Evolutionary conservation across 202 grass and related monocot genomes (phyloP).

Genomic region (Carex arenaria): DNA sequence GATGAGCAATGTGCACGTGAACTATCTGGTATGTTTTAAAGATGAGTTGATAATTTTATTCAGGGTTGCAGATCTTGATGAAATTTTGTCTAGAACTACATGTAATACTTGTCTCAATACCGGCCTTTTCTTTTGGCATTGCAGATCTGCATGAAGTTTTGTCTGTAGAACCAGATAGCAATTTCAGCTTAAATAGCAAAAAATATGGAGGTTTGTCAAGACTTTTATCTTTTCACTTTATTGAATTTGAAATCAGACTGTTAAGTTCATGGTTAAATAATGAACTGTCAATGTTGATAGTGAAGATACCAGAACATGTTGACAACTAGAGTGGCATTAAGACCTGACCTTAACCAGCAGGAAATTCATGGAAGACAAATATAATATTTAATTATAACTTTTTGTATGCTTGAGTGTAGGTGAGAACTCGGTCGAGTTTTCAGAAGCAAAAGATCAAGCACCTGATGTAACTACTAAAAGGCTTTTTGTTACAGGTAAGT

Average conservation of each 20-base stretch:
- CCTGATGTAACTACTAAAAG: constrained; percentile 78
- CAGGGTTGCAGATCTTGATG: background rate
- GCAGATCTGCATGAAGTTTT: constrained; percentile 72
- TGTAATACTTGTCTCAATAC: background rate
- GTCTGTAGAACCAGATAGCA: constrained; percentile 51
- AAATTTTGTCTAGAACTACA: background rate
- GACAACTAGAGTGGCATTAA: background rate
- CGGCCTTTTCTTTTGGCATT: constrained; percentile 14
- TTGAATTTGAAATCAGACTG: background rate
- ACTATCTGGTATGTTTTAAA: constrained; percentile 47
- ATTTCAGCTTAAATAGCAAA: constrained; percentile 59
- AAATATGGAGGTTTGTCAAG: constrained; percentile 48
- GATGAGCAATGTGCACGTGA: constrained; percentile 55
- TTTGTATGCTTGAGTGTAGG: constrained; percentile 38
- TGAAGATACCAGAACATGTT: background rate
- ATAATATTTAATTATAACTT: background rate
- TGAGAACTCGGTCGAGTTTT: constrained; percentile 32
- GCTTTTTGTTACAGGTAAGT: constrained; percentile 92
- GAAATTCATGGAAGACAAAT: background rate
- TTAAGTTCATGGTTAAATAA: background rate
- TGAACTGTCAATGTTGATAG: background rate
- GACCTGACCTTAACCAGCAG: background rate
- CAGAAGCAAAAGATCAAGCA: constrained; percentile 31
- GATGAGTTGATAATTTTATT: background rate
- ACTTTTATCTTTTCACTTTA: background rate